Percentiles rank a stretch among this genome's conserved stretches.
phyloP scores from a whole-genome alignment of 2,329 filamentous ascomycete genomes.

The Alternaria infectoria region DNA sequence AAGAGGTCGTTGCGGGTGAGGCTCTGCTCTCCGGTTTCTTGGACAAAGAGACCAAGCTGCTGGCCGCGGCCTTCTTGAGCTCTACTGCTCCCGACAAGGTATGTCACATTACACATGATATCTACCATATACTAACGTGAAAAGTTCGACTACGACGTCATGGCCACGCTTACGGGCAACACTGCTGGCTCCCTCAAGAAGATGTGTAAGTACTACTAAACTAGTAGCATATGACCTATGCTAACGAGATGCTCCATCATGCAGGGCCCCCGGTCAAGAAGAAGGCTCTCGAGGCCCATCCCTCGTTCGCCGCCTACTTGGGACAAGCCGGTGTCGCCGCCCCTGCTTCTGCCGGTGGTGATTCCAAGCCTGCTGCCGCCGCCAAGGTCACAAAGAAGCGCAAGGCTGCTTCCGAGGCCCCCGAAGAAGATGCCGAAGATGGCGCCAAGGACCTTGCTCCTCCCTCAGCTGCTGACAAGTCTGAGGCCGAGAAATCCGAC shows the following conservation, averaged over 20 bases:
- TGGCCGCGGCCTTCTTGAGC: constrained; percentile 42
- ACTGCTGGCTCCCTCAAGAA: constrained; percentile 42
- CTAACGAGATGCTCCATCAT: neutral
- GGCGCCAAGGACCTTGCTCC: constrained; percentile 28
- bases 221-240: neutral
- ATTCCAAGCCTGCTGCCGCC: constrained; percentile 9
- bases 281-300: constrained; percentile 33
- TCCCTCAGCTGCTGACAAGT: constrained; percentile 19
- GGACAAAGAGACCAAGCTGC: constrained; percentile 32
- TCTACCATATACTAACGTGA: neutral
- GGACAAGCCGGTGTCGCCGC: constrained; percentile 5
- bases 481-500: constrained; percentile 7
- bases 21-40: constrained; percentile 29
- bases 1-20: constrained; percentile 12
- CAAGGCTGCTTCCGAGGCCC: constrained; percentile 22
- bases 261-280: constrained; percentile 36
- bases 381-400: constrained; percentile 24
- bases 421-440: neutral
- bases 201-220: constrained; percentile 22
- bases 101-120: neutral
- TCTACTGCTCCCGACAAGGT: constrained; percentile 38
- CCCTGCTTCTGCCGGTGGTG: constrained; percentile 3
- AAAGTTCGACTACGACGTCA: constrained; percentile 39
- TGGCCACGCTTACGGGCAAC: constrained; percentile 37
- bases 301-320: constrained; percentile 33